Evolutionary conservation across 768 basidiomycete species (phyloP).

Genomic region (Hygrocybe coccinea): DNA sequence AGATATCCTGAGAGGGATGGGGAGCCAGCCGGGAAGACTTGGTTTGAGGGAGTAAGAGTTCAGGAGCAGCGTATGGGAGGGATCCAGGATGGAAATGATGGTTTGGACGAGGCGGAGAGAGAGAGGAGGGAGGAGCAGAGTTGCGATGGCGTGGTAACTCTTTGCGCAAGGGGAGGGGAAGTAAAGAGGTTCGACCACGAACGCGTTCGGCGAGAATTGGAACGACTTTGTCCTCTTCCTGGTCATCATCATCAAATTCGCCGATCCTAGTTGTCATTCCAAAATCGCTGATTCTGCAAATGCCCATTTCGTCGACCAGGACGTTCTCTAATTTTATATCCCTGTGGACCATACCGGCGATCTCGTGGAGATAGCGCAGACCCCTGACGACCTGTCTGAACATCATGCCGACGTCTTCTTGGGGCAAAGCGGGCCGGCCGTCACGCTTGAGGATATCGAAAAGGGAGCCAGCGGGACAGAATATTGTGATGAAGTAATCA

Average conservation of each 20-base stretch:
- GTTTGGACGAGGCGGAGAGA: constrained; percentile 20
- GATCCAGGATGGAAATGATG: constrained; percentile 25
- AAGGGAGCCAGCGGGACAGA: constrained; percentile 80
- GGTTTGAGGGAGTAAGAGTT: constrained; percentile 65
- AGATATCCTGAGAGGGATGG: constrained; percentile 84
- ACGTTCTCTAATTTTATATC: constrained; percentile 98
- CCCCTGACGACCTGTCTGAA: constrained; percentile 83
- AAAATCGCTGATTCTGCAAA: constrained; percentile 84
- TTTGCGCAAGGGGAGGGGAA: constrained; percentile 34
- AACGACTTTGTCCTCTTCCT: constrained; percentile 19
- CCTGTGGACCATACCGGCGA: constrained; percentile 75
- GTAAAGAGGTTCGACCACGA: constrained; percentile 15
- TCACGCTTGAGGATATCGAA: constrained; percentile 76
- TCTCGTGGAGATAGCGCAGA: constrained; percentile 76
- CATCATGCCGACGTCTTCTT: constrained; percentile 79
- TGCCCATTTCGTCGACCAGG: constrained; percentile 81
- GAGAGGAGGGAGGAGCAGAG: constrained; percentile 34
- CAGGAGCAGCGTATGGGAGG: constrained; percentile 86
- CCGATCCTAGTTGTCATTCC: constrained; percentile 71
- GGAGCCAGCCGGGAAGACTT: constrained; percentile 36
- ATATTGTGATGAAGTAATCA: constrained; percentile 77
- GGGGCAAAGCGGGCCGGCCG: constrained; percentile 60
- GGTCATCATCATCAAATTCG: constrained; percentile 35
- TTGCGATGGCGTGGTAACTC: constrained; percentile 49
- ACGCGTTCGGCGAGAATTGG: constrained; percentile 5